phyloP scores from a whole-genome alignment of 371 early-diverging fungal species.

The Mucor velutinosus region DNA sequence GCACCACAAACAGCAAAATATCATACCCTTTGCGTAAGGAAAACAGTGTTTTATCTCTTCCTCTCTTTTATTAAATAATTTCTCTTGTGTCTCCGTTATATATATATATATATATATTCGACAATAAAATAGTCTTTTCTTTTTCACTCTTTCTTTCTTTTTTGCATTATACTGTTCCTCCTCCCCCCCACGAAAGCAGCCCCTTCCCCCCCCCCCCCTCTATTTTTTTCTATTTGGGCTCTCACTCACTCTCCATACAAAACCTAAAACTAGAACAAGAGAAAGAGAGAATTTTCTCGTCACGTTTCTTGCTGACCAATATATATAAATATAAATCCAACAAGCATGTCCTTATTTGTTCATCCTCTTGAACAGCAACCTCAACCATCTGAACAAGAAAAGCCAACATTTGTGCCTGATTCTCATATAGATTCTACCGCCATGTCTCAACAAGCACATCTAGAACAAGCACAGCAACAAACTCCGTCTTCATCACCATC shows the following conservation, averaged over 20 bases:
- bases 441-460: background rate
- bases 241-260: background rate
- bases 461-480: constrained; percentile 8
- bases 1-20: background rate
- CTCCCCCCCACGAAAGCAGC: background rate
- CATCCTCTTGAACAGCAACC: constrained; percentile 23
- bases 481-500: constrained; percentile 18
- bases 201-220: background rate
- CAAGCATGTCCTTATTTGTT: constrained; percentile 27
- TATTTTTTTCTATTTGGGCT: constrained; percentile 6
- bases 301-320: constrained; percentile 3
- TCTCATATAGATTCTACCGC: background rate
- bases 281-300: constrained; percentile 1
- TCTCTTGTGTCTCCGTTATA: background rate
- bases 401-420: background rate
- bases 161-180: background rate
- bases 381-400: background rate
- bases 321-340: constrained; percentile 11
- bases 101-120: background rate
- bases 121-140: background rate
- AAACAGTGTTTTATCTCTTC: constrained; percentile 1
- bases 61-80: constrained; percentile 1
- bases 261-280: constrained; percentile 7
- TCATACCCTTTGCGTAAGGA: background rate
- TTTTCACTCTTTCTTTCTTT: constrained; percentile 7